Base-by-base conservation (phyloP, 495 filamentous ascomycete species). In the Penicillium macrosclerotiorum region DNA sequence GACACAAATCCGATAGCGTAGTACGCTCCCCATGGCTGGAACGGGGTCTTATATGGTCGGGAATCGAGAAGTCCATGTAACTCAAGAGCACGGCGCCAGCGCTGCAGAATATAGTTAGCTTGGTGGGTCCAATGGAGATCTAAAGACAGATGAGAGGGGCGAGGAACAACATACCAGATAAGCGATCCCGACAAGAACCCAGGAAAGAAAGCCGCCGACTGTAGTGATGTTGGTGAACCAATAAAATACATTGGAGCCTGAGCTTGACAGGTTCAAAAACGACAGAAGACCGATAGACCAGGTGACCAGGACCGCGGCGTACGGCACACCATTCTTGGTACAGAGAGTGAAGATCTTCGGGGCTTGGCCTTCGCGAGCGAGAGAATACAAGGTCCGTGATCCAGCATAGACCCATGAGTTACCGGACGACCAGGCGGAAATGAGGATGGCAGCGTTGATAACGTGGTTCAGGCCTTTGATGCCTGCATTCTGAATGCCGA, bases 361-460 rank as follows among this genome's bases (percentile, higher is more conserved):
- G 0, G 88, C 88, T 31, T 85, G 80, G 3, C 84, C 78, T 34
- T 81, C 74, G 18, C 76, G 61, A 0, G 87, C 84, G 48, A 91
- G 77, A n/a, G 83, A 86, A 60, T 88, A 87, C 8, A 93, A 51
- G 12, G 63, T 64, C 45, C 79, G 74, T 1, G 82, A 82, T n/a
- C 83, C 85, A 35, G 47, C 42, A 29, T 54, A 57, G 9, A 60
- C 47, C 68, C 74, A 77, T 8, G 73, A 70, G 49, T 76, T 80
- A 13, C 73, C 79, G 16, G 77, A 72, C 5, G 76, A 81, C 76
- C 82, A 86, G 6, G 82, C 85, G 13, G 78, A 82, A 3, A 80
- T 85, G 32, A 88, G 73, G 49, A 89, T 82, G 3, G 84, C 73
- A 3, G 82, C 85, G 50, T 89, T 93, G 69, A 93, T 83, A 40